Base-by-base conservation (phyloP, 176 grass and related monocot genomes). In the Oryza punctata region DNA sequence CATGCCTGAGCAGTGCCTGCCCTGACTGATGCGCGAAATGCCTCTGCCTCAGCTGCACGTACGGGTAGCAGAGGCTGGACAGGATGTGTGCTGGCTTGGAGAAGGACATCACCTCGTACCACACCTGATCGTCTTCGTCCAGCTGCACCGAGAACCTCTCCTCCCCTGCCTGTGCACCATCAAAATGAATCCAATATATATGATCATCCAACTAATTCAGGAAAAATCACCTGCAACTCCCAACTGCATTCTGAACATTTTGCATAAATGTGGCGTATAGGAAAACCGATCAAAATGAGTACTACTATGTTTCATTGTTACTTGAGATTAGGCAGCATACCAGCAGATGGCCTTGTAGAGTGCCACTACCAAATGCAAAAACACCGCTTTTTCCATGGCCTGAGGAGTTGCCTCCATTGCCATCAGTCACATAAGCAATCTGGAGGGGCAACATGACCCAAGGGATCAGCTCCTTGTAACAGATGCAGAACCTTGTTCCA, bases 391-490 rank as follows among this genome's bases (percentile, higher is more conserved):
- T 77, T 10, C 70, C 44, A 14, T 25, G 8, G 19, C 13, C 13
- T 11, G n/a, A 10, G n/a, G 57, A 61, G 57, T 24, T 24, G 19
- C 57, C 1, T 41, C 40, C 8, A 23, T 23, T 24, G 57, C 54
- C 54, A 11, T 61, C 57, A 1, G 18, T 61, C 9, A 61, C 57
- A 61, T 98, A 98, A 2, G 87, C 91, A 7, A 98, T 78, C 81
- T 93, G 89, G n/a, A 95, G 95, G 23, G 95, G 91, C 88, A 98
- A 87, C 95, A 90, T 91, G 38, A 98, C 54, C 92, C 92, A 95
- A 1, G 95, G 95, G 35, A 95, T 29, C 81, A 91, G 1, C 87
- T 98, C 92, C 81, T 88, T 95, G 72, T 88, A 90, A 32, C 95
- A 95, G 43, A 93, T 81, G 67, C 95, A 98, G 78, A 98, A 90